Evolutionary conservation across 2,329 filamentous ascomycete genomes (phyloP).

Genomic region (Fusarium proliferatum): DNA sequence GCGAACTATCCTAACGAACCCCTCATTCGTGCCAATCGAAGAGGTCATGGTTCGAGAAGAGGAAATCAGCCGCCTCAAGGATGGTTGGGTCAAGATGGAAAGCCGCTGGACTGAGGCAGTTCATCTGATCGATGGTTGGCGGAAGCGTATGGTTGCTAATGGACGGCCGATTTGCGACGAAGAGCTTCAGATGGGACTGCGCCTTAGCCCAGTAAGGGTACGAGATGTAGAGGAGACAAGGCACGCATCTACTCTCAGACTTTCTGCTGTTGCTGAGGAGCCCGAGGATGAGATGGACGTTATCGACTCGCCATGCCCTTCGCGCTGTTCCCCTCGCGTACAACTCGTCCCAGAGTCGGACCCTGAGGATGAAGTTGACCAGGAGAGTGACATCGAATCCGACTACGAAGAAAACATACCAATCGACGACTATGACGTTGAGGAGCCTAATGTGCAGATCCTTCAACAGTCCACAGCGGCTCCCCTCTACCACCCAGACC

Average conservation of each 20-base stretch:
- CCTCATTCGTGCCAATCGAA: constrained; percentile 94
- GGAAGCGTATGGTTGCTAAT: constrained; percentile 78
- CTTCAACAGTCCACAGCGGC: constrained; percentile 56
- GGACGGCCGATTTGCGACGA: constrained; percentile 77
- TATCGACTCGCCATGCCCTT: constrained; percentile 46
- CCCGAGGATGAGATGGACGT: constrained; percentile 49
- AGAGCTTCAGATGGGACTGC: constrained; percentile 75
- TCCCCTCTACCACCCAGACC: constrained; percentile 39
- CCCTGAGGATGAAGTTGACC: constrained; percentile 41
- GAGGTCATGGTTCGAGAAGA: constrained; percentile 94
- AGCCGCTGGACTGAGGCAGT: constrained; percentile 89
- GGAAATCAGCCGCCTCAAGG: constrained; percentile 84
- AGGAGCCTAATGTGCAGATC: constrained; percentile 59
- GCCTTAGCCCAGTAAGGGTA: constrained; percentile 69
- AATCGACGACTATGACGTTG: constrained; percentile 56
- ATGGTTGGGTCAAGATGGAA: constrained; percentile 95
- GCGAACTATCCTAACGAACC: constrained; percentile 87
- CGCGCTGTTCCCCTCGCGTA: constrained; percentile 32
- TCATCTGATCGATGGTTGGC: constrained; percentile 91
- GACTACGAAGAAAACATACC: constrained; percentile 59
- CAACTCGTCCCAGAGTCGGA: constrained; percentile 29
- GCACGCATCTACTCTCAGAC: constrained; percentile 51
- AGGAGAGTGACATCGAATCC: constrained; percentile 53
- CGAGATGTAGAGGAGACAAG: constrained; percentile 62
- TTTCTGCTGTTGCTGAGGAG: constrained; percentile 62